Evolutionary conservation across 2,329 filamentous ascomycete genomes (phyloP), one percentile per base, ranked within the genome.

Genomic region (Sporothrix brunneoviolacea): DNA sequence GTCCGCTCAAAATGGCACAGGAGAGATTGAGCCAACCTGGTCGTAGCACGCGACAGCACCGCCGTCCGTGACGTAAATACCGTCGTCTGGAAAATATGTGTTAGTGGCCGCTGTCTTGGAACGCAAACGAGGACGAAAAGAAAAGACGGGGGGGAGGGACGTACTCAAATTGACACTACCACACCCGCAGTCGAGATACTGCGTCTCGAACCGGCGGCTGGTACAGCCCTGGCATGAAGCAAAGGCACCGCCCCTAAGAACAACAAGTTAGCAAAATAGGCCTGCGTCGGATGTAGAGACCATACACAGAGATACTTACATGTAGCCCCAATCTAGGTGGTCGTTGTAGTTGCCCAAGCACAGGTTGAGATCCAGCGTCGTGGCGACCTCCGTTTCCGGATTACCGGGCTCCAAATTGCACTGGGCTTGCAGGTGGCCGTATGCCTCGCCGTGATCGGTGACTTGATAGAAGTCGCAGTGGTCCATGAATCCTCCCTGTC

Each of bases 331-430:
- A 13, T 10, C 43, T 1, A 56, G 38, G 2, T 54, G 33, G 47
- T 53, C 49, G 33, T 53, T 24, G 40, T 46, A 56, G 48, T 56
- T 56, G 39, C 47, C 55, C 2, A 56, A 35, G 16, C 55, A 56
- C 12, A 47, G 48, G 21, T 18, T 51, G 5, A 56, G 48, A 30
- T 56, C 42, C 8, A 56, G 47, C 7, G 22, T 24, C 16, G 43
- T 39, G 13, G 30, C 13, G 4, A 49, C n/a, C 9, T 47, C 28
- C 1, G 35, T 36, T 19, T 15, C 30, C 3, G 28, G 7, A 8
- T 47, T 41, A 12, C 8, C 33, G 2, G 40, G 39, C 8, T 43
- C 28, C 8, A 40, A 15, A 28, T 27, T 33, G 38, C 54, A 56
- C 9, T n/a, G 13, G 8, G 42, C 49, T 9, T 48, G 39, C 3